phyloP scores from a whole-genome alignment of 2,329 filamentous ascomycete species.

The Alternaria infectoria region DNA sequence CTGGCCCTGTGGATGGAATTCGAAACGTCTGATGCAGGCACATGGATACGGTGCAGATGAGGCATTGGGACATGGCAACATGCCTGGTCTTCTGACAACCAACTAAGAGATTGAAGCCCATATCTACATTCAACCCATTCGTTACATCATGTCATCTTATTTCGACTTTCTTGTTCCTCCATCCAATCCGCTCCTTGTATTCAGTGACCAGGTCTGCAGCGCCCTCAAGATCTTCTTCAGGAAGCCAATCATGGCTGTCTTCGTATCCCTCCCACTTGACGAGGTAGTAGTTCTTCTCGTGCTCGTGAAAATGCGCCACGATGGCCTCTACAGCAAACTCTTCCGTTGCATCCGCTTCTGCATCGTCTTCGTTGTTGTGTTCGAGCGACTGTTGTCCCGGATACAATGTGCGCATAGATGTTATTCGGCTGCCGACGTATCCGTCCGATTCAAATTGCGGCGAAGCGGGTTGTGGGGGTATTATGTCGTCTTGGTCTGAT shows the following conservation, averaged over 20 bases:
- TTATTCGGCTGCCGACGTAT: neutral
- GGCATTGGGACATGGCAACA: neutral
- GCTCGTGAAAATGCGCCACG: slow-evolving; percentile 29
- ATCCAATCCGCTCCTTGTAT: slow-evolving; percentile 26
- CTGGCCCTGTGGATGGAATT: neutral
- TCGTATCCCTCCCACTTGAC: slow-evolving; percentile 46
- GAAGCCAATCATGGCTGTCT: slow-evolving; percentile 40
- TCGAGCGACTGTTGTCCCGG: neutral
- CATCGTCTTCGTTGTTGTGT: neutral
- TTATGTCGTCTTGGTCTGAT: slow-evolving; percentile 2
- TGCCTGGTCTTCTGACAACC: neutral
- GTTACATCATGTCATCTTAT: neutral
- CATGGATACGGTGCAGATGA: neutral
- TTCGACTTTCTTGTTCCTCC: slow-evolving; percentile 10
- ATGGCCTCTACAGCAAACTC: slow-evolving; percentile 42
- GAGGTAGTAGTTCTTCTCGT: slow-evolving; percentile 32
- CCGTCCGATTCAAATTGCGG: neutral
- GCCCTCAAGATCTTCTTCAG: slow-evolving; percentile 33
- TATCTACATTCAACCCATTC: neutral
- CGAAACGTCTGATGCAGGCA: neutral
- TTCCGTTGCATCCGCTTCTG: slow-evolving; percentile 18
- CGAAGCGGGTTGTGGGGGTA: slow-evolving; percentile 1
- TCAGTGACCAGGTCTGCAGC: slow-evolving; percentile 34
- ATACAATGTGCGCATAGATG: neutral
- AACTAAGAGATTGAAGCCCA: neutral